A percentile compares a stretch with the other conserved stretches of the same genome.
These are phyloP conservation scores for Phytophthora cryptogea DNA, from an alignment of 352 stramenopile species.

Conservation along the genomic window DNA sequence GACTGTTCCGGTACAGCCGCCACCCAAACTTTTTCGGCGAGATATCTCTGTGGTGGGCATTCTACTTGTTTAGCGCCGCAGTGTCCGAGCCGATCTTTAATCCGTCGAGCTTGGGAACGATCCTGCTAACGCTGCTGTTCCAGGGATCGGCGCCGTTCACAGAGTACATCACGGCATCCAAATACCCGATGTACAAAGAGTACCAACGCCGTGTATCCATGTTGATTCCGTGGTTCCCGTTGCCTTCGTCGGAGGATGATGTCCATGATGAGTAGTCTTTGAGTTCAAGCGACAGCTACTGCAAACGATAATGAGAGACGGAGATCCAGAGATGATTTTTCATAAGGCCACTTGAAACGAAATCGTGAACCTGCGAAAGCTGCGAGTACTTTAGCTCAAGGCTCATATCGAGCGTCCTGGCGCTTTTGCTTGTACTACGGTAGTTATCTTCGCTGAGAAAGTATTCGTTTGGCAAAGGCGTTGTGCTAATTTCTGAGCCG, in stretches of 20 bases:
- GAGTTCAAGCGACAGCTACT: neutral
- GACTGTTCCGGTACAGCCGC: slow-evolving; percentile 90
- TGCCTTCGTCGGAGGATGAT: neutral
- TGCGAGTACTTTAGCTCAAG: too few relatives aligned
- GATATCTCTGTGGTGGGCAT: slow-evolving; percentile 90
- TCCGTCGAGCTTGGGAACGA: slow-evolving; percentile 74
- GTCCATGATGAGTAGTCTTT: slow-evolving; percentile 9
- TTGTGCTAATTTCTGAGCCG: too few relatives aligned
- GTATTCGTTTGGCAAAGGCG: too few relatives aligned
- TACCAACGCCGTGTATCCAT: slow-evolving; percentile 85
- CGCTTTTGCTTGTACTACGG: too few relatives aligned
- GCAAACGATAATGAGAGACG: too few relatives aligned
- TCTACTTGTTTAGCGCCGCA: slow-evolving; percentile 90
- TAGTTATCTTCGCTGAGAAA: too few relatives aligned
- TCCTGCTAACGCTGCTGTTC: slow-evolving; percentile 89
- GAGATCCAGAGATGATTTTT: too few relatives aligned
- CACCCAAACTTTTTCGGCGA: slow-evolving; percentile 95
- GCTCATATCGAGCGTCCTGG: too few relatives aligned
- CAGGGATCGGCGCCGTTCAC: slow-evolving; percentile 90
- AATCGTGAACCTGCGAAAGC: too few relatives aligned
- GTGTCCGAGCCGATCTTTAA: slow-evolving; percentile 59
- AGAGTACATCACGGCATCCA: slow-evolving; percentile 86
- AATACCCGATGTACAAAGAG: slow-evolving; percentile 89
- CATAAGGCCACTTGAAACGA: too few relatives aligned
- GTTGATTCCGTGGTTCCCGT: slow-evolving; percentile 47